These are phyloP conservation scores for Takakia lepidozioides DNA, from an alignment of 225 moss, liverwort and hornwort genomes.

Conservation along the genomic window DNA sequence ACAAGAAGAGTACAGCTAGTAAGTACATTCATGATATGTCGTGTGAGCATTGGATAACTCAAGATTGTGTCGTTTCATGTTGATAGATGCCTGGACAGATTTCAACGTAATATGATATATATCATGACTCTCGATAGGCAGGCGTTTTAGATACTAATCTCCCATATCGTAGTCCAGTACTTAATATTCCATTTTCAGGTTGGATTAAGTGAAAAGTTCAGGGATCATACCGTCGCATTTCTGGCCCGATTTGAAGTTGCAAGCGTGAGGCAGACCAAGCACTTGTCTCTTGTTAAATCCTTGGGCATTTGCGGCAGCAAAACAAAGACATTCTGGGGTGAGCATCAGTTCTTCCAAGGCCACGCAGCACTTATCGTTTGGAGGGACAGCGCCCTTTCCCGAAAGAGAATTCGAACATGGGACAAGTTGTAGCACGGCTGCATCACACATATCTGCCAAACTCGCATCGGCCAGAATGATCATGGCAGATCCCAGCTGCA, in stretches of 20 bases:
- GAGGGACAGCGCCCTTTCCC: slow-evolving; percentile 14
- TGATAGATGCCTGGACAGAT: too few species aligned
- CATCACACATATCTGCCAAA: slow-evolving; percentile 27
- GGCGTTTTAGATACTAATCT: too few species aligned
- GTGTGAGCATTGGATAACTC: too few species aligned
- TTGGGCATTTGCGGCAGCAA: slow-evolving; percentile 30
- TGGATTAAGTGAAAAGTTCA: too few species aligned
- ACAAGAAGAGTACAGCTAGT: too few species aligned
- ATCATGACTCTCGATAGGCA: too few species aligned
- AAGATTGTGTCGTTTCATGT: too few species aligned
- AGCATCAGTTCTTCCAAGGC: slow-evolving; percentile 49
- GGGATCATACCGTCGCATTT: slow-evolving; percentile 32
- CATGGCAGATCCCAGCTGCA: too few species aligned
- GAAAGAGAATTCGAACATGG: slow-evolving; percentile 22
- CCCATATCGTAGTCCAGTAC: too few species aligned
- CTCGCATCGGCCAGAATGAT: slow-evolving; percentile 14
- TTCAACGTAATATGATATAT: too few species aligned
- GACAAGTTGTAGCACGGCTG: slow-evolving; percentile 24
- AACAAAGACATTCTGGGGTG: slow-evolving; percentile 41
- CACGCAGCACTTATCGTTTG: slow-evolving; percentile 32
- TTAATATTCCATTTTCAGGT: too few species aligned
- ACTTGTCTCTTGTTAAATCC: slow-evolving; percentile 33
- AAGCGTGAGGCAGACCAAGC: slow-evolving; percentile 22
- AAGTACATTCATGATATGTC: too few species aligned
- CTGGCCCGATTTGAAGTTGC: slow-evolving; percentile 21